Evolutionary conservation across 257 asterid species (phyloP).

Genomic region (Primulina eburnea): DNA sequence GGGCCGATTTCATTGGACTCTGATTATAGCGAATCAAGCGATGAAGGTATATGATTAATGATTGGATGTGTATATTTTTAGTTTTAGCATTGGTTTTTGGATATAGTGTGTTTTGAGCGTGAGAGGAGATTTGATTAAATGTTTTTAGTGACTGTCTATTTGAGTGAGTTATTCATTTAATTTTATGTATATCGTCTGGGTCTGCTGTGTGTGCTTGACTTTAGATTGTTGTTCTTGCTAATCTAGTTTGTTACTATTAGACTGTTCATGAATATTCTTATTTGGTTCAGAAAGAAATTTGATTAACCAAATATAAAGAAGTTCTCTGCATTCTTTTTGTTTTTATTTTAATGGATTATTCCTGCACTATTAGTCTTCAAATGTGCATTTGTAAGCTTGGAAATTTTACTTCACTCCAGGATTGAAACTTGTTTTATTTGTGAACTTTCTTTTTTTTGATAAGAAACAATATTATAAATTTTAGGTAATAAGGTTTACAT

Average conservation of each 20-base stretch:
- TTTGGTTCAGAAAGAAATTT: neutral
- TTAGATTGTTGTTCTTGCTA: neutral
- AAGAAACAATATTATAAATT: too few relatives aligned
- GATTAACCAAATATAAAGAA: neutral
- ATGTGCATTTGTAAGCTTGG: neutral
- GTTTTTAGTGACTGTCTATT: neutral
- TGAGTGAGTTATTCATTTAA: neutral
- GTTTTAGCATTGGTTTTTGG: neutral
- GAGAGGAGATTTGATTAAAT: neutral
- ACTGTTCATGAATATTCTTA: neutral
- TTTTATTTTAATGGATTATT: too few relatives aligned
- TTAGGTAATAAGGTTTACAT: too few relatives aligned
- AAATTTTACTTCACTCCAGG: neutral
- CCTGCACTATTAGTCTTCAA: neutral
- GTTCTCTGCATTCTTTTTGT: too few relatives aligned
- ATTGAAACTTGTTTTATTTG: neutral
- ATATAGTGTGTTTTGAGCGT: neutral
- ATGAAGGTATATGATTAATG: constrained; percentile 27
- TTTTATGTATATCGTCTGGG: too few relatives aligned
- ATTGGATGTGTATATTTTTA: constrained; percentile 3
- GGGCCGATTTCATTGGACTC: constrained; percentile 28
- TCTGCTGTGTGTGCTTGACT: neutral
- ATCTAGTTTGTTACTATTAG: neutral
- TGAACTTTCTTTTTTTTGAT: too few relatives aligned
- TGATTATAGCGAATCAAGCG: constrained; percentile 25